These are phyloP conservation scores for Scenedesmus sp. DNA, from an alignment of 163 green algal species.

Conservation along the genomic window DNA sequence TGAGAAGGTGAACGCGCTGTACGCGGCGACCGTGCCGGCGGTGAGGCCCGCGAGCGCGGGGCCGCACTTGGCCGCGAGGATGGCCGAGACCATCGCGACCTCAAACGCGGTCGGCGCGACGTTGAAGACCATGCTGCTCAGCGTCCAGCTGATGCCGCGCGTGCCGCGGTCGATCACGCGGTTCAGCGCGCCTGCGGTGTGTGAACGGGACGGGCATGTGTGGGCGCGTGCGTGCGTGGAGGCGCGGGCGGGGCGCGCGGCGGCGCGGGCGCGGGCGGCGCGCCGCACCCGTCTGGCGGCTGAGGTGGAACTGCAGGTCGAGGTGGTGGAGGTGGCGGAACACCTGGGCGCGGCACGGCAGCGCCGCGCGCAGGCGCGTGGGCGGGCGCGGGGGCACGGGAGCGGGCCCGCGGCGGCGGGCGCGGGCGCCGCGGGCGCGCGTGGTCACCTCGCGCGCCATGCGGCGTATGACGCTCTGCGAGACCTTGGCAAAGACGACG, in stretches of 20 bases:
- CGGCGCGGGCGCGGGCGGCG: not conserved
- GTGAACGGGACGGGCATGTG: not conserved
- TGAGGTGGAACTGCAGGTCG: conserved; percentile 93
- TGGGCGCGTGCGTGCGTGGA: not conserved
- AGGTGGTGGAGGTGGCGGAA: conserved; percentile 94
- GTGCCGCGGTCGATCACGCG: conserved; percentile 92
- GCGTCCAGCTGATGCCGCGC: conserved; percentile 96
- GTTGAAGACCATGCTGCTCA: conserved; percentile 94
- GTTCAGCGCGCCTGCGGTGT: conserved; percentile 70
- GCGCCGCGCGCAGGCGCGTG: not conserved
- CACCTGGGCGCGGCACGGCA: conserved; percentile 48
- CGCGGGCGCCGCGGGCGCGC: too few species aligned
- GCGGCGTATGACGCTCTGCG: conserved; percentile 77
- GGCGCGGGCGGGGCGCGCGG: not conserved
- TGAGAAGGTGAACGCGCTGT: conserved; percentile 81
- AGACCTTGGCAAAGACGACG: conserved; percentile 91
- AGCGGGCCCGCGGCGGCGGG: too few species aligned
- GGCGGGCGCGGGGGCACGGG: not conserved
- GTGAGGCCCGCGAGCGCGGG: conserved; percentile 87
- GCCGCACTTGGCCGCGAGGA: conserved; percentile 94
- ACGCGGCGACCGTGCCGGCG: conserved; percentile 74
- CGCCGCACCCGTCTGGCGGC: conserved; percentile 72
- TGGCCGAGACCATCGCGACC: conserved; percentile 80
- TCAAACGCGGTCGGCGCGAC: conserved; percentile 93
- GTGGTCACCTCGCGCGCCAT: conserved; percentile 56